Evolutionary conservation across 495 filamentous ascomycete genomes (phyloP), one percentile per base, ranked within the genome.

Genomic region (Aspergillus diversus): DNA sequence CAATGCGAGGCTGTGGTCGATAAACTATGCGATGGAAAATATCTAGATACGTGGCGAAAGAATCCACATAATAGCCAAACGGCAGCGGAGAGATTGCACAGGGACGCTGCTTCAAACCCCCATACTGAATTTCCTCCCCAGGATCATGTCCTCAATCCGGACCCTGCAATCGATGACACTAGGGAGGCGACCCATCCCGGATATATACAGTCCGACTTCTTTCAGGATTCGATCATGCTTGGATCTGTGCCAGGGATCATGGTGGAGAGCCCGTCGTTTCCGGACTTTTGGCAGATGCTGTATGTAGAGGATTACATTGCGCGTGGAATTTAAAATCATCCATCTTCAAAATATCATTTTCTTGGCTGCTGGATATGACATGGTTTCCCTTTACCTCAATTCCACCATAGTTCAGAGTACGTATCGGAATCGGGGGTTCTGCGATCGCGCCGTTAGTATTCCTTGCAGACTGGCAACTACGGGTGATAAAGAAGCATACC

Each of bases 381-480:
- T 43, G 11, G 39, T 43, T 4, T 43, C 39, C 39, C 39, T 43
- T 0, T 43, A n/a, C n/a, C 39, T 43, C 39, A 11, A 11, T 2
- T 43, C 12, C 2, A 43, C 37, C 39, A 43, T 43, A 6, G 39
- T 12, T 61, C 39, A 63, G 0, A 63, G 52, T 6, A 66, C 64
- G 46, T 66, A 66, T 33, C 59, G 59, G 47, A 66, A 66, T 11
- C 55, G 54, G 21, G 55, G 59, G 42, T 66, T 66, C 64, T 59
- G 35, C 46, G 9, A 55, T 35, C 7, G 32, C 15, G 21, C 33
- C 9, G 57, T 59, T 34, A 59, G 57, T 63, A 59, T 11, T 5
- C 13, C 27, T 7, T 13, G 37, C 27, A 9, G 7, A 39, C 7
- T 8, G 35, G 50, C 37, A 47, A 27, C 7, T n/a, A 12, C 6